These are phyloP conservation scores for Clarireedia monteithiana DNA, from an alignment of 2,329 filamentous ascomycete genomes.

Conservation along the genomic window DNA sequence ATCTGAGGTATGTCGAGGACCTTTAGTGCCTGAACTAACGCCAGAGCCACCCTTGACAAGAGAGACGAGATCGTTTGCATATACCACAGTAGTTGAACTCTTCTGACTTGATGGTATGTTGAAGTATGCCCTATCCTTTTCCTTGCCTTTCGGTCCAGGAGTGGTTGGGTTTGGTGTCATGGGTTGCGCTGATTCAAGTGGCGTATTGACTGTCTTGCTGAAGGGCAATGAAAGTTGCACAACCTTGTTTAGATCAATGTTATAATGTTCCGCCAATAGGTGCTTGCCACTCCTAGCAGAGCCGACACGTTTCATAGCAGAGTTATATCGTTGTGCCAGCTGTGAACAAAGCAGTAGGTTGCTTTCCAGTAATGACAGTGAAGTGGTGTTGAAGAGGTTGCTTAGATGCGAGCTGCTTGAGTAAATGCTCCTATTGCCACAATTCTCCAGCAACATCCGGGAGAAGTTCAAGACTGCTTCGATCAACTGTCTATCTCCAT, in stretches of 20 bases:
- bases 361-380: conserved; percentile 66
- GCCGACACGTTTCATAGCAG: conserved; percentile 68
- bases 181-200: conserved; percentile 41
- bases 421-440: conserved; percentile 93
- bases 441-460: conserved; percentile 81
- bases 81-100: conserved; percentile 45
- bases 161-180: conserved; percentile 43
- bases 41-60: conserved; percentile 53
- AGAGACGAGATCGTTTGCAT: conserved; percentile 77
- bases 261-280: conserved; percentile 78
- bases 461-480: conserved; percentile 80
- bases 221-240: conserved; percentile 80
- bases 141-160: conserved; percentile 65
- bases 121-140: conserved; percentile 63
- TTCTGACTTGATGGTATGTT: conserved; percentile 32
- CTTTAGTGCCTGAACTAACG: conserved; percentile 27
- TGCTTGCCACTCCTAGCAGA: conserved; percentile 65
- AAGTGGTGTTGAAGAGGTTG: conserved; percentile 81
- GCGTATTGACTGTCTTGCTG: conserved; percentile 54
- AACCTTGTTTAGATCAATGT: conserved; percentile 70
- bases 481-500: conserved; percentile 75
- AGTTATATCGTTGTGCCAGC: conserved; percentile 87
- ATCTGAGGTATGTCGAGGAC: conserved; percentile 24
- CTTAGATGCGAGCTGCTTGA: conserved; percentile 87
- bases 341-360: conserved; percentile 77